Base-by-base conservation (phyloP, 2,329 filamentous ascomycete species). In the Neoascochyta sp. region DNA sequence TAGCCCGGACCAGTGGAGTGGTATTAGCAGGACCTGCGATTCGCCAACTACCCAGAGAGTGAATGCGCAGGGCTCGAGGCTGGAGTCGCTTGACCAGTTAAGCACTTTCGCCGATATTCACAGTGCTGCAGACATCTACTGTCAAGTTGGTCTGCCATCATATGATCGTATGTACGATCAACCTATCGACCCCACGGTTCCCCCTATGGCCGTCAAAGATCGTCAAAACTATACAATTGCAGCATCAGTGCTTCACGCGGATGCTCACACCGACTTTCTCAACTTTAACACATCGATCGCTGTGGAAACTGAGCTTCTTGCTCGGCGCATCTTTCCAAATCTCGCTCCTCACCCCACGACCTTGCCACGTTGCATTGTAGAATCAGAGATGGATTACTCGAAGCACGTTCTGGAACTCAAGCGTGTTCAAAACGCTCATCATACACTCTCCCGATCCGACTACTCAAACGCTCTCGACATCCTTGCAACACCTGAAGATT, bases 71-170 rank as follows among this genome's bases (percentile, higher is more conserved):
- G n/a, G n/a, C n/a, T n/a, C n/a, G n/a, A n/a, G n/a, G n/a, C n/a
- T n/a, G n/a, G n/a, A n/a, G n/a, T n/a, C n/a, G 9, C 60, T 87
- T 1, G 60, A 65, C 13, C 65, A 67, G 3, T 34, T 79, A 27
- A 74, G 76, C 11, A 54, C 62, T 2, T 76, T 80, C 39, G 65
- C 71, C 8, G 75, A 80, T 7, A 63, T 70, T 1, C 67, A 85
- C 61, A 88, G 86, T 54, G 72, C 73, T 21, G 73, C 78, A 12
- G 85, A 92, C 57, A 35, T 81, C 2, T 76, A 70, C 50, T 75
- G 75, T 13, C 59, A 63, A 10, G 63, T 68, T 14, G 66, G 67
- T 4, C 69, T 75, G 26, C 70, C 68, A 4, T 59, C 45, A 3
- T 60, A 60, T 23, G 36, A 45, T 5, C 14, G 14, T 9, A 19